These are phyloP conservation scores for Salix koriyanagi DNA, from an alignment of 345 rosid species.

Conservation along the genomic window DNA sequence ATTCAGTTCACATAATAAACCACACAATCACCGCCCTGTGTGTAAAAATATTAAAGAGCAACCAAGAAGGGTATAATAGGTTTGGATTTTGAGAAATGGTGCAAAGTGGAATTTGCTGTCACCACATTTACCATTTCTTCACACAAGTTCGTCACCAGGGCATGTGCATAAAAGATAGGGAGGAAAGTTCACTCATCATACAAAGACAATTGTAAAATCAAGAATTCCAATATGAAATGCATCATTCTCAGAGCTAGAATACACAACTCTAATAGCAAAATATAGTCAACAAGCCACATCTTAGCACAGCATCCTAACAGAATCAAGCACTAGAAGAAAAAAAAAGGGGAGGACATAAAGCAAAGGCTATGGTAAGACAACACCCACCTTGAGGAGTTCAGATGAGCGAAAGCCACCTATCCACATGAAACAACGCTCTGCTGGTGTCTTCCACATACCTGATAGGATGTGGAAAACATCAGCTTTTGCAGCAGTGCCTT, in stretches of 20 bases:
- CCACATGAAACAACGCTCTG: constrained; percentile 94
- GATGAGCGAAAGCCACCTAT: constrained; percentile 95
- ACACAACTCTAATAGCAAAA: neutral
- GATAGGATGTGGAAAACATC: constrained; percentile 92
- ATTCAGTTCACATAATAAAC: neutral
- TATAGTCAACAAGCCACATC: neutral
- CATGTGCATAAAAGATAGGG: too few species aligned
- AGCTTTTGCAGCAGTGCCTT: constrained; percentile 77
- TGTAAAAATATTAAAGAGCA: neutral
- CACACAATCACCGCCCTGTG: neutral
- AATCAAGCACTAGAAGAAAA: neutral
- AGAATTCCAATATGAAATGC: too few species aligned
- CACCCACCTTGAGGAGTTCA: constrained; percentile 76
- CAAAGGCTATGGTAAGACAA: neutral
- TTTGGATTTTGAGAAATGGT: too few species aligned
- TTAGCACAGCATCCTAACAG: neutral
- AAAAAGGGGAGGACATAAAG: constrained; percentile 1
- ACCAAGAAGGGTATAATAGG: too few species aligned
- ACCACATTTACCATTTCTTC: too few species aligned
- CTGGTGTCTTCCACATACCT: constrained; percentile 98
- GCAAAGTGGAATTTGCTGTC: too few species aligned
- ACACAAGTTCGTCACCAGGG: too few species aligned
- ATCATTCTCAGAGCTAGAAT: too few species aligned
- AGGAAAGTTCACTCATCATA: too few species aligned
- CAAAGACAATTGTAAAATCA: too few species aligned